Base-by-base conservation (phyloP, 75 land plant genomes). In the Pinus albicaulis region DNA sequence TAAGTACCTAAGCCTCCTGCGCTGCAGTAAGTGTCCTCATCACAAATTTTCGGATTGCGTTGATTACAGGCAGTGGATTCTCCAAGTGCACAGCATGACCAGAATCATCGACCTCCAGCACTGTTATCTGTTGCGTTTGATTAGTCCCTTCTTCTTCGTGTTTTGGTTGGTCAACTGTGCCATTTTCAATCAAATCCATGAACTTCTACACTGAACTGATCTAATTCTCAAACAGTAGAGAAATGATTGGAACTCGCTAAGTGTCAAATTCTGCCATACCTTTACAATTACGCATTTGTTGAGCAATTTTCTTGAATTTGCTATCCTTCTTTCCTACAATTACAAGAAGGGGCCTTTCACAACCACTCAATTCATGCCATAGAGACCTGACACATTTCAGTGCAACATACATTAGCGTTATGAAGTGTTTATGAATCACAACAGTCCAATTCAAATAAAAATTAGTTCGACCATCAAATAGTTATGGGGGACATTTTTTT, bases 21-120 rank as follows among this genome's bases (percentile, higher is more conserved):
- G 2, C 53, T 48, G 53, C 11, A 48, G 10, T 48, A 48, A 48
- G 57, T 72, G 34, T 25, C 31, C 61, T 61, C 7, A 61, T 72
- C 17, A 86, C 22, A 75, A 93, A 93, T 24, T 58, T 78, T 56
- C 96, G 82, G 69, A 93, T n/a, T 15, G 84, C 85, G 44, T 76
- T 80, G 20, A 93, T 79, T 5, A 95, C 60, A 58, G 77, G 76
- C 44, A 89, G 78, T 13, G 98, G 98, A 57, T 91, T 93, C 77
- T 95, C 96, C 25, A 93, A 22, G 78, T 91, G 98, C 17, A 86
- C 94, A 55, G 93, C 94, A 85, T 95, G 98, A 25, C 96, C 98
- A 62, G 84, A 76, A 20, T 86, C 69, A 17, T 86, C 89, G 20
- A 93, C 71, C 44, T 80, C 87, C 28, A 89, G 72, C 8, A 87